Evolutionary conservation across 441 rosid species (phyloP), one percentile per base, ranked within the genome.

Genomic region (Populus hybrid): DNA sequence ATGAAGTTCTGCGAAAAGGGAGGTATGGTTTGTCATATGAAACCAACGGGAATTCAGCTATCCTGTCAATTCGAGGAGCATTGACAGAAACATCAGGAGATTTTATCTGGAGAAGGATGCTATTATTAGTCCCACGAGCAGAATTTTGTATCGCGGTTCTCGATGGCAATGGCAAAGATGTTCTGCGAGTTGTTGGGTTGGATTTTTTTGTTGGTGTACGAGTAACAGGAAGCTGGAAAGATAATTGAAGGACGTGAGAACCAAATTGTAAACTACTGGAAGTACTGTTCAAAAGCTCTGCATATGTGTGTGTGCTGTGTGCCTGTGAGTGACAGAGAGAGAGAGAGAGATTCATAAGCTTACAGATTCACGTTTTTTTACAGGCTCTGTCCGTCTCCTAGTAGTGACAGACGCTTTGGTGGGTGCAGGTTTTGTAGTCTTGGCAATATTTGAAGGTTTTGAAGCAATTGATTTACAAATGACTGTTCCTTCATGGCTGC

Each of bases 61-160:
- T 96, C 88, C 87, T 96, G 86, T 96, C 99, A 26, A 96, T 88
- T 79, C 92, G 87, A 57, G 99, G 99, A 80, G 93, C 97, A 68
- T 96, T 94, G 86, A 96, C 94, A 3, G 99, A 96, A 78, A 96
- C 94, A 83, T 96, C 98, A 6, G 98, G 98, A 76, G 98, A 96
- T 77, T 88, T 89, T 73, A 92, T 65, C 69, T 79, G 57, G 67
- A 79, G 86, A 67, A 93, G 93, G 76, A 88, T 71, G 61, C 87
- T 87, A 12, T 79, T 84, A 78, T 76, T 88, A 7, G 89, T 81
- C 71, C 76, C 84, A 85, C 67, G 78, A 70, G 81, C 73, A 35
- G 80, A 67, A 36, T 85, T 87, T 84, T 76, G 90, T 75, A 73
- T 80, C 32, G 79, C 73, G 67, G 90, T 67, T 78, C 82, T 89